These are phyloP conservation scores for Phoenix roebelenii DNA, from an alignment of 176 grass and related monocot genomes.

Conservation along the genomic window DNA sequence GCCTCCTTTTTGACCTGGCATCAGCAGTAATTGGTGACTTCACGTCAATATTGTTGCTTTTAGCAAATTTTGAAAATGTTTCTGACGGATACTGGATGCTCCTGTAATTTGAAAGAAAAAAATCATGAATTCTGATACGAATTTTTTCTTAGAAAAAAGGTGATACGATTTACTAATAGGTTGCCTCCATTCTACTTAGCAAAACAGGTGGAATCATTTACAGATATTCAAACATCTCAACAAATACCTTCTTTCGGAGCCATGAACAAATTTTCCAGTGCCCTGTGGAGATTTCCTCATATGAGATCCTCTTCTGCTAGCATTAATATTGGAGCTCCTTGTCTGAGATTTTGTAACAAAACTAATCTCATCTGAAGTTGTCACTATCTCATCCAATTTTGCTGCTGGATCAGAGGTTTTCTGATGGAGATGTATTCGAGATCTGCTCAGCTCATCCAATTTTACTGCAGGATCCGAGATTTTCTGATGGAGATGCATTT, in stretches of 20 bases:
- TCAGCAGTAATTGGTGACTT: conserved; percentile 30
- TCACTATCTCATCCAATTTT: conserved; percentile 29
- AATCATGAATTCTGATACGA: background rate
- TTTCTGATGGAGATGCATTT: conserved; percentile 34
- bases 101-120: conserved; percentile 30
- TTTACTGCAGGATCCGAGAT: conserved; percentile 35
- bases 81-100: conserved; percentile 33
- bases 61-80: conserved; percentile 28
- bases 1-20: conserved; percentile 45
- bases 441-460: conserved; percentile 27
- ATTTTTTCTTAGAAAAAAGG: background rate
- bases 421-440: conserved; percentile 36
- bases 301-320: conserved; percentile 53
- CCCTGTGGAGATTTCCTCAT: conserved; percentile 80
- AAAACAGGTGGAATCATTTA: too few species aligned
- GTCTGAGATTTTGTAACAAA: conserved; percentile 34
- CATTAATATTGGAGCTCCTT: conserved; percentile 27
- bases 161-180: too few species aligned
- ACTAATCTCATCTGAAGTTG: conserved; percentile 15
- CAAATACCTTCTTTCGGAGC: conserved; percentile 60
- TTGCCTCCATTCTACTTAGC: background rate
- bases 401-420: conserved; percentile 32
- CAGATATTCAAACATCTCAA: too few species aligned
- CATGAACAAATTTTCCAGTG: conserved; percentile 74
- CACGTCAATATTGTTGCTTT: conserved; percentile 18